These are phyloP conservation scores for Quercus engelmannii DNA, from an alignment of 306 rosid genomes.

Conservation along the genomic window DNA sequence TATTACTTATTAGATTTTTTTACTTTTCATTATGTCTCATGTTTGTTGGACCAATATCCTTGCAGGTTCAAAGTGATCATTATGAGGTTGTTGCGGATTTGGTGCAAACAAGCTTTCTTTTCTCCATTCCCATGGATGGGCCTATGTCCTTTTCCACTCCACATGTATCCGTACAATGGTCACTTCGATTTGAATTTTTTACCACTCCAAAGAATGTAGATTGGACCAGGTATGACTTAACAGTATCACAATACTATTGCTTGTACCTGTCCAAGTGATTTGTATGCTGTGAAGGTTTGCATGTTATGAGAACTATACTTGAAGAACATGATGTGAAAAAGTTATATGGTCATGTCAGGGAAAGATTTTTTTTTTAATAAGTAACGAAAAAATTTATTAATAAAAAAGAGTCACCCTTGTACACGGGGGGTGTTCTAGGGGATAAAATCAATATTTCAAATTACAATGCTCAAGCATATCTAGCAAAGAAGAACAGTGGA, in stretches of 20 bases:
- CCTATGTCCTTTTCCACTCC: constrained; percentile 99
- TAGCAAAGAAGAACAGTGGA: too few species aligned
- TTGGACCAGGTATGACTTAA: constrained; percentile 67
- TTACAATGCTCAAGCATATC: too few species aligned
- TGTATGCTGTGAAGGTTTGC: not conserved
- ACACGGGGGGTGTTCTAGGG: too few species aligned
- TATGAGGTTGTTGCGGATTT: constrained; percentile 94
- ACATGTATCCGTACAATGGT: constrained; percentile 90
- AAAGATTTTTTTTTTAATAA: too few species aligned
- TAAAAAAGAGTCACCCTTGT: too few species aligned
- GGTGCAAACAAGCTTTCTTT: constrained; percentile 94
- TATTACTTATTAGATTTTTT: not conserved
- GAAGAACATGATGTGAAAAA: not conserved
- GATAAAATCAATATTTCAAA: too few species aligned
- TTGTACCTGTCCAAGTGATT: not conserved
- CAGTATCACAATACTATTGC: not conserved
- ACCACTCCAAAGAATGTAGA: constrained; percentile 85
- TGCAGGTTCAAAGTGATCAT: constrained; percentile 95
- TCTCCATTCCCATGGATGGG: constrained; percentile 96
- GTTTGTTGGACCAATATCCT: constrained; percentile 22
- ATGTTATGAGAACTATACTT: not conserved
- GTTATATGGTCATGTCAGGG: not conserved
- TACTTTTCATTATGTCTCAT: constrained; percentile 11
- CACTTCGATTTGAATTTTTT: constrained; percentile 91
- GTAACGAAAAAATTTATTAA: too few species aligned